These are phyloP conservation scores for Trapa bicornis DNA, from an alignment of 345 rosid genomes.

Conservation along the genomic window DNA sequence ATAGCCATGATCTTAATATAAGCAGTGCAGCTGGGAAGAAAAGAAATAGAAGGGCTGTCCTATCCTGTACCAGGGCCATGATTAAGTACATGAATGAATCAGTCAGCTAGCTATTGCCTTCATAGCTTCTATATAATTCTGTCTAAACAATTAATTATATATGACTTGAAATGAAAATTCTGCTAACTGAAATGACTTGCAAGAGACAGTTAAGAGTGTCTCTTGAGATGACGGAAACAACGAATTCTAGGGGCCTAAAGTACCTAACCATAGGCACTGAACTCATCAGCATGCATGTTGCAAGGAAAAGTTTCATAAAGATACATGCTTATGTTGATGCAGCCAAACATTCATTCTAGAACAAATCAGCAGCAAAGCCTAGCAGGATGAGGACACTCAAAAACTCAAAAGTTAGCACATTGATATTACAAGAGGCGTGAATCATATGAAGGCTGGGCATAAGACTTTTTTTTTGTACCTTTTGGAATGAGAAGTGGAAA, in stretches of 20 bases:
- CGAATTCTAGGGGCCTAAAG: background rate
- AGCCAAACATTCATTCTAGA: background rate
- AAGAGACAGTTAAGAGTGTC: background rate
- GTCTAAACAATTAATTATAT: background rate
- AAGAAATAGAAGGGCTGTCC: slow-evolving; percentile 86
- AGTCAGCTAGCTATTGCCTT: background rate
- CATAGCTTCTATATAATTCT: background rate
- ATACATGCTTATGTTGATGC: background rate
- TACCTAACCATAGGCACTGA: background rate
- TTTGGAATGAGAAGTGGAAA: background rate
- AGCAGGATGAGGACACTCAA: background rate
- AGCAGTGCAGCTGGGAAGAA: slow-evolving; percentile 69
- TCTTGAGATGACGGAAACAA: background rate
- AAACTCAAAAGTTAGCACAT: background rate
- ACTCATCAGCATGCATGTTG: background rate
- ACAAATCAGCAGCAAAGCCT: background rate
- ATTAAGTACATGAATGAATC: background rate
- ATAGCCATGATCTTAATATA: slow-evolving; percentile 59
- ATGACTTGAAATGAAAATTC: background rate
- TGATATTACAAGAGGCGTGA: background rate
- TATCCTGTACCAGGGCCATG: slow-evolving; percentile 51
- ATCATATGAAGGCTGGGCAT: background rate
- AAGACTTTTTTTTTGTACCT: background rate
- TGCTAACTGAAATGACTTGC: background rate
- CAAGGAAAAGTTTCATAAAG: background rate